A percentile compares a stretch with the other conserved stretches of the same genome.
Conservation (phyloP, 1,139 yeast genomes). For the Lodderomyces oxycetoniae region DNA sequence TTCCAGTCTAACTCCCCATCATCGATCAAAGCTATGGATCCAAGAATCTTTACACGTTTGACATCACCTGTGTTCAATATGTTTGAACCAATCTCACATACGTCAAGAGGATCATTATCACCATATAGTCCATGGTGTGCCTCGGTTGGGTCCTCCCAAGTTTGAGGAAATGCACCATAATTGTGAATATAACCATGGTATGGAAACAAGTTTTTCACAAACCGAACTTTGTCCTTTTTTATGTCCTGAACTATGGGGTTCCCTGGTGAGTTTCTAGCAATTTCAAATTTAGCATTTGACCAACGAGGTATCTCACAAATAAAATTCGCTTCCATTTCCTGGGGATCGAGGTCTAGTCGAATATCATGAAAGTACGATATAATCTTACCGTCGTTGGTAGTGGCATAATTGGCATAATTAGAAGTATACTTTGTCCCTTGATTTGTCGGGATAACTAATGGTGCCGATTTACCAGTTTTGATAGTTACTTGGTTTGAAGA, state of each 20-base stretch:
- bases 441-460: conserved; percentile 13
- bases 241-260: conserved; percentile 86
- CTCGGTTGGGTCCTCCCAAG: conserved; percentile 85
- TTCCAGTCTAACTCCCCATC: conserved; percentile 97
- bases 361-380: conserved; percentile 76
- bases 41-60: conserved; percentile 77
- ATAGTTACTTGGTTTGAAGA: conserved; percentile 6
- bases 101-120: conserved; percentile 89
- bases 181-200: conserved; percentile 88
- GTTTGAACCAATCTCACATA: conserved; percentile 78
- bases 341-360: conserved; percentile 61
- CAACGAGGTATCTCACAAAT: conserved; percentile 89
- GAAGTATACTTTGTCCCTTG: conserved; percentile 35
- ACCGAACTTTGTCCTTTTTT: conserved; percentile 79
- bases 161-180: conserved; percentile 93
- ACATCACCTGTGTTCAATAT: conserved; percentile 72
- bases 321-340: conserved; percentile 71
- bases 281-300: conserved; percentile 87
- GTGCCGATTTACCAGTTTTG: conserved; percentile 9
- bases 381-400: conserved; percentile 38
- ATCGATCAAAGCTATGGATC: conserved; percentile 81
- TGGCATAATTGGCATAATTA: conserved; percentile 39
- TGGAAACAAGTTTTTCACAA: conserved; percentile 84
- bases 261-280: conserved; percentile 57
- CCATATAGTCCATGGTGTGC: conserved; percentile 69